Base-by-base conservation (phyloP, 2,329 filamentous ascomycete species). In the Cercospora sesami region DNA sequence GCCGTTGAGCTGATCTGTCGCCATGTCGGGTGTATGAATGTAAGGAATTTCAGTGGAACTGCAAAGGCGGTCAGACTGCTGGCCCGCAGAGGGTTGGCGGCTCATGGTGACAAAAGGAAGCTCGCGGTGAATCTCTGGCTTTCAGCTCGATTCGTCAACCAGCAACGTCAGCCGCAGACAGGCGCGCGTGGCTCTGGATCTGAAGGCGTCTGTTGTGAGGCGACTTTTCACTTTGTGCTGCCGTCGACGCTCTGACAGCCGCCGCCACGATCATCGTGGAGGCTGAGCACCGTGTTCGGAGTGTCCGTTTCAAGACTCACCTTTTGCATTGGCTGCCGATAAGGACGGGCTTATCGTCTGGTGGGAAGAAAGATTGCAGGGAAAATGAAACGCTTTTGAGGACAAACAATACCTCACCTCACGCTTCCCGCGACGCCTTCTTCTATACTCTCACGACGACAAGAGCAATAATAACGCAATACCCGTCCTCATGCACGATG, bases 1-100 rank as follows among this genome's bases (percentile, higher is more conserved):
- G 59, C 60, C 63, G 48, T 63, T 66, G 58, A 58, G 60, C 21
- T 68, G 65, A 23, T 59, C 39, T 30, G 67, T 62, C 51, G 68
- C 70, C 70, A 72, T 72, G 33, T 26, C 69, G 61, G 60, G 51
- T 45, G 51, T 31, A 8, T 58, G 21, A 16, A 58, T 58, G 53
- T 28, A 28, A 58, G 53, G 53, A 31, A 58, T 58, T 18, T 58
- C 26, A 30, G 53, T 10, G 23, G 23, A 58, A 58, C 53, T 58
- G 53, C 26, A 4, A 58, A 58, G 53, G 53, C 53, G 53, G 53
- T 58, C 53, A 58, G 53, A 58, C 53, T 33, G 45, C 45, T 51
- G 45, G 5, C 4, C 21, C 45, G 21, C 45, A 14, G 21, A 51
- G 18, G 45, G 9, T 58, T 31, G 53, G 53, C 26, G 26, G 53